phyloP scores from a whole-genome alignment of 768 basidiomycete genomes.

The Mycena rosella region DNA sequence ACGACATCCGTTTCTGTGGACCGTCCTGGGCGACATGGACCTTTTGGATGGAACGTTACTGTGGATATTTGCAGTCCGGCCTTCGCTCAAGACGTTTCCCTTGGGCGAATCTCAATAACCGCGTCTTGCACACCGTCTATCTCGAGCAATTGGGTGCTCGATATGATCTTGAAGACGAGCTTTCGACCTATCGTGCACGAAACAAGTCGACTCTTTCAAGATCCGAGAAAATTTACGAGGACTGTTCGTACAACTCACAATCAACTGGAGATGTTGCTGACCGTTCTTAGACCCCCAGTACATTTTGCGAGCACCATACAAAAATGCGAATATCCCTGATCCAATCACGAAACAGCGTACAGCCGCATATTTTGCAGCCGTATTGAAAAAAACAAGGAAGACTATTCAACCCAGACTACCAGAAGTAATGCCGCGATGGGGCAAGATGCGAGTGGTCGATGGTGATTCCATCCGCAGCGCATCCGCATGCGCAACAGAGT shows the following conservation, averaged over 20 bases:
- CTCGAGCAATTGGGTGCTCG: slow-evolving; percentile 40
- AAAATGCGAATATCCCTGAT: slow-evolving; percentile 8
- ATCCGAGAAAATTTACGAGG: not conserved
- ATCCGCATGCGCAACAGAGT: not conserved
- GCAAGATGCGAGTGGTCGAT: slow-evolving; percentile 38
- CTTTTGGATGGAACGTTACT: slow-evolving; percentile 52
- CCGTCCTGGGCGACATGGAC: slow-evolving; percentile 52
- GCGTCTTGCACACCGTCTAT: slow-evolving; percentile 41
- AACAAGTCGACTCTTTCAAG: not conserved
- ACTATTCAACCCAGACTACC: slow-evolving; percentile 25
- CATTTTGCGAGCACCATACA: not conserved
- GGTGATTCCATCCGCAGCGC: slow-evolving; percentile 37
- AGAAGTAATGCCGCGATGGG: slow-evolving; percentile 36
- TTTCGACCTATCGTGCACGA: slow-evolving; percentile 7
- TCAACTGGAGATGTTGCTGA: not conserved
- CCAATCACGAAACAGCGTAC: slow-evolving; percentile 12
- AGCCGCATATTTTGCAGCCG: slow-evolving; percentile 31
- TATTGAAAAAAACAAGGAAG: not conserved
- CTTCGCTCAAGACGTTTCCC: slow-evolving; percentile 43
- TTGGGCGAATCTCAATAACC: slow-evolving; percentile 43
- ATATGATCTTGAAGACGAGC: slow-evolving; percentile 42
- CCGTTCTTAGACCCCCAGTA: not conserved
- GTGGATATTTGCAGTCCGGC: slow-evolving; percentile 43
- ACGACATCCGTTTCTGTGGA: slow-evolving; percentile 46
- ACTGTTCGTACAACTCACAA: not conserved